Evolutionary conservation across 805 yeast species (phyloP), one percentile per base, ranked within the genome.

Genomic region (Brettanomyces sp.): DNA sequence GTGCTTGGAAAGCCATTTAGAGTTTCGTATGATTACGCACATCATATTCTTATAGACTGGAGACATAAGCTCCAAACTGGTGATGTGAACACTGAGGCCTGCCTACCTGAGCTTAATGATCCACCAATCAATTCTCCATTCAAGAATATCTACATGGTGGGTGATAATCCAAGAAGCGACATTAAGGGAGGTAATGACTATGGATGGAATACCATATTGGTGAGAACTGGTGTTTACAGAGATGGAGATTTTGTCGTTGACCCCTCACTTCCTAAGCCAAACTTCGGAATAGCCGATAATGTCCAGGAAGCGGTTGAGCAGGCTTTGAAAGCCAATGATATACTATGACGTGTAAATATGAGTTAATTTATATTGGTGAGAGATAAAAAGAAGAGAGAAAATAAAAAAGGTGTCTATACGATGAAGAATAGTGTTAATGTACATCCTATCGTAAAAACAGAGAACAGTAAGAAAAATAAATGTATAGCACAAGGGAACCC

Each of bases 91-190:
- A 50, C 52, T 22, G 45, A 50, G 14, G 8, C 51, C 3, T 69
- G 68, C 45, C 51, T 59, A 18, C 85, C 85, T 1, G 58, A 56
- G 21, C 62, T 80, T 45, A 73, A 76, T 28, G 56, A 52, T 21
- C 52, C 71, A 2, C 74, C 74, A 5, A 46, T 45, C 4, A 18
- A 49, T 2, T 55, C 73, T 0, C 79, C 76, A n/a, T 70, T 84
- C 54, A 66, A 69, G 35, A 64, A 73, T n/a, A 83, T 93, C 2
- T 90, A 73, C 65, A 93, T 93, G 99, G 87, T 93, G 34, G 99
- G 99, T 28, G 99, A 93, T 65, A 93, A 93, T 62, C 98, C 97
- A 4, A 93, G 82, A 28, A 78, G 89, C 43, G 99, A 93, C 60
- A 93, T 93, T 45, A 73, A 74, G 46, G 99, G 99, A 0, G 99